Percentiles rank a stretch among this genome's conserved stretches.
These are phyloP conservation scores for Plenodomus tracheiphilus DNA, from an alignment of 2,329 filamentous ascomycete species.

Conservation along the genomic window DNA sequence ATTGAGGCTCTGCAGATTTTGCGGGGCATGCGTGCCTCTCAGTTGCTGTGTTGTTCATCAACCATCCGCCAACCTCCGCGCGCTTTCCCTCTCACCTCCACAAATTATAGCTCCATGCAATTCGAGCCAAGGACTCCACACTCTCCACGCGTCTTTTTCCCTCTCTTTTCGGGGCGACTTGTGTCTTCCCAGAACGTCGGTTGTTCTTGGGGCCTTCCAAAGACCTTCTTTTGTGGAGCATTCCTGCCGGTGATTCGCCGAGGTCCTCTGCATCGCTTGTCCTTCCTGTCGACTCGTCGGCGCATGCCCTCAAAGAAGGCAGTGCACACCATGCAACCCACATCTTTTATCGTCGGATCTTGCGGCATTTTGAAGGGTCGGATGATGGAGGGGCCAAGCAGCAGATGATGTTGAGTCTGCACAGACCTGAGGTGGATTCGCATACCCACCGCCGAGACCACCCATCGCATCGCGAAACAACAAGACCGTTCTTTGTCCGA, in stretches of 20 bases:
- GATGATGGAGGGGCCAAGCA: not conserved
- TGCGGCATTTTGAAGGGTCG: not conserved
- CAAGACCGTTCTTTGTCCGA: not conserved
- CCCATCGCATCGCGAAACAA: not conserved
- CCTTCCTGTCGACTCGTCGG: not conserved
- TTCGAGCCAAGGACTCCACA: not conserved
- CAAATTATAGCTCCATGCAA: not conserved
- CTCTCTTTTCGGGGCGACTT: not conserved
- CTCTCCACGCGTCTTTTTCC: not conserved
- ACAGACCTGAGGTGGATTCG: not conserved
- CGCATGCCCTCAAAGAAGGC: not conserved
- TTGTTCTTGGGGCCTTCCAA: not conserved
- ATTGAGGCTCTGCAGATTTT: not conserved
- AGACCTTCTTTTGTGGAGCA: not conserved
- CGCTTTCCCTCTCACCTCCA: not conserved
- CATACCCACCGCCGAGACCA: not conserved
- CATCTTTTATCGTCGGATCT: constrained; percentile 1
- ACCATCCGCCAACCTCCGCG: not conserved
- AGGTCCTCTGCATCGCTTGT: not conserved
- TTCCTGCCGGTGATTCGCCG: not conserved
- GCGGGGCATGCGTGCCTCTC: not conserved
- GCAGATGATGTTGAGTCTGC: not conserved
- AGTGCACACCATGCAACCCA: not conserved
- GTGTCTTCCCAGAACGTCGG: not conserved
- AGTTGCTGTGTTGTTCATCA: not conserved